Base-by-base conservation (phyloP, 352 stramenopile genomes). In the Phytophthora lateralis region DNA sequence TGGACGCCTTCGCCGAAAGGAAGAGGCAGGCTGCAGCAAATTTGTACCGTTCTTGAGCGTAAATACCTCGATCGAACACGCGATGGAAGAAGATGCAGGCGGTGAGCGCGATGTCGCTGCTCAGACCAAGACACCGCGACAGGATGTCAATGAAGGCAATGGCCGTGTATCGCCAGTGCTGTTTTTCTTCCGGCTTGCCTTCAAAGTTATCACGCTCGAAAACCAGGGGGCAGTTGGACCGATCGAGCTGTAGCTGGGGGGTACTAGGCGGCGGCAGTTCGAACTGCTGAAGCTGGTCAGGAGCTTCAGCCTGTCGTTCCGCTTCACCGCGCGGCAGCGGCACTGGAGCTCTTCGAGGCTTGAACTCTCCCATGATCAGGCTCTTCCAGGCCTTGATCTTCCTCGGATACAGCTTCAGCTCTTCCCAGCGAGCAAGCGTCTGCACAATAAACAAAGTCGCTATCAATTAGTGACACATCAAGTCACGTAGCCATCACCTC, bases 331-430 rank as follows among this genome's bases (percentile, higher is more conserved):
- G 66, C 38, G 85, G 85, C 15, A 93, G 59, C 3, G 77, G 66
- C 27, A 80, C 59, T 0, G 79, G 73, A 11, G 71, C 75, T 2
- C 83, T 75, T 1, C 83, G 77, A 30, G 80, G 82, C 52, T 93
- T 93, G 52, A 55, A 62, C 30, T 95, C 86, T 2, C 83, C 86
- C 50, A 89, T 65, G 0, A 90, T 74, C 42, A 95, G 59, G 32
- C 76, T 75, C 56, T 93, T 93, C 86, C 86, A 95, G 11, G 75
- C 57, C 55, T 88, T 90, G 60, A 89, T 91, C 60, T 91, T 93
- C 20, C 75, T 75, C 0, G 76, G 57, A 59, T 90, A 95, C 18
- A 95, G 63, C 35, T 88, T 85, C 2, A 95, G 78, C 46, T 95
- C 84, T 73, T 93, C 86, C 86, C 86, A 95, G 6, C 86, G 71